Base-by-base conservation (phyloP, 2,329 filamentous ascomycete genomes). In the Calonectria leucothoes region DNA sequence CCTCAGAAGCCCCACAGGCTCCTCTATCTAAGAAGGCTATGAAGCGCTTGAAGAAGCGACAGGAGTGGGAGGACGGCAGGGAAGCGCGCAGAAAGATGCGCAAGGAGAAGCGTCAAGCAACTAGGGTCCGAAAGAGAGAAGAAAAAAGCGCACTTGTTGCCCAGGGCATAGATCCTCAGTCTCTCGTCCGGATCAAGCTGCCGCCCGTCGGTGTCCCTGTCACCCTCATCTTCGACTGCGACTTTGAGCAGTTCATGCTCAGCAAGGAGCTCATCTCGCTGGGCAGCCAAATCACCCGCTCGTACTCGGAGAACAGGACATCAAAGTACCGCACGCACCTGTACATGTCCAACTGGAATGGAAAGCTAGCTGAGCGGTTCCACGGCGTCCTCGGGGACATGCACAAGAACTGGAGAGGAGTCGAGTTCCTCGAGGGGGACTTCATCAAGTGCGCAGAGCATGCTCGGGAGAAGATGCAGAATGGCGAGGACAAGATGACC, bases 241-340 rank as follows among this genome's bases (percentile, higher is more conserved):
- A 94, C 77, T 99, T 97, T 82, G 96, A 99, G 83, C 88, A 94
- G 51, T 90, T 96, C 81, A 99, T 99, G 97, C 89, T 89, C 65
- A 94, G 96, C 45, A 93, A 94, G 78, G 97, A 99, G 85, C 88
- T 94, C 35, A 92, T 96, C 69, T 98, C 95, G 6, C 89, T 99
- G 15, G 91, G 91, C 1, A 91, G 92, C 71, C 97, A 99, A 84
- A 89, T 99, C 74, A 98, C 95, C 11, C 89, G 97, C 70, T 94
- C 91, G 71, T 99, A 99, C 85, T 95, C 95, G 25, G 95, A 98
- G 81, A 98, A 98, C 84, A 91, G 90, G 72, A 91, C 90, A 70
- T 89, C 93, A 0, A 85, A 83, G 10, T 96, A 91, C 82, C 90
- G 93, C 66, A 88, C 92, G 10, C 93, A 97, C 84, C 82, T 98